A percentile compares a stretch with the other conserved stretches of the same genome.
Conservation (phyloP, 768 basidiomycete species). For the Daedaleopsis sinensis region DNA sequence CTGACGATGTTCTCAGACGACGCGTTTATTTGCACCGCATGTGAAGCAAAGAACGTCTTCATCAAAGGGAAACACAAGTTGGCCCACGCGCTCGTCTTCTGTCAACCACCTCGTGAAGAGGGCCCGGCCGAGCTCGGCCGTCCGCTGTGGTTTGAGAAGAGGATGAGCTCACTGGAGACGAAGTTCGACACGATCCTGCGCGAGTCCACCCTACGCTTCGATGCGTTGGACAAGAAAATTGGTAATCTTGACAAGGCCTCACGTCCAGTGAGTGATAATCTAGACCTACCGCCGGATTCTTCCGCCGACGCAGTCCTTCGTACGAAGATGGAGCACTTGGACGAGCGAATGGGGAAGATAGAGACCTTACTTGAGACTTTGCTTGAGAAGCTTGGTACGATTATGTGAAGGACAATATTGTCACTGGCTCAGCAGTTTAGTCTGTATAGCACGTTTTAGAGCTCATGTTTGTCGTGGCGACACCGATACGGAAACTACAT, state of each 20-base stretch:
- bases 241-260: background rate
- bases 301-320: background rate
- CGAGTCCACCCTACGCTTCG: conserved; percentile 5
- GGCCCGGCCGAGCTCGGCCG: background rate
- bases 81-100: conserved; percentile 10
- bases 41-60: conserved; percentile 2
- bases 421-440: background rate
- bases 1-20: conserved; percentile 1
- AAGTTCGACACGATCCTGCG: conserved; percentile 5
- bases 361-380: background rate
- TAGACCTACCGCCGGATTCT: background rate
- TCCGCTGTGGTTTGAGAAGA: background rate
- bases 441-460: too few relatives aligned
- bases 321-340: background rate
- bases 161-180: conserved; percentile 7
- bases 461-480: too few relatives aligned
- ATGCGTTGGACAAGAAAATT: conserved; percentile 4
- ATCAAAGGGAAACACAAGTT: conserved; percentile 10
- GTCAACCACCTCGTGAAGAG: conserved; percentile 6
- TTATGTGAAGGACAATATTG: background rate
- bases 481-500: too few relatives aligned
- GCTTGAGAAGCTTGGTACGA: background rate
- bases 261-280: too few relatives aligned
- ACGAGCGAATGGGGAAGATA: background rate
- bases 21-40: conserved; percentile 8